These are phyloP conservation scores for Candida coquimbonensis DNA, from an alignment of 805 yeast species.

Conservation along the genomic window DNA sequence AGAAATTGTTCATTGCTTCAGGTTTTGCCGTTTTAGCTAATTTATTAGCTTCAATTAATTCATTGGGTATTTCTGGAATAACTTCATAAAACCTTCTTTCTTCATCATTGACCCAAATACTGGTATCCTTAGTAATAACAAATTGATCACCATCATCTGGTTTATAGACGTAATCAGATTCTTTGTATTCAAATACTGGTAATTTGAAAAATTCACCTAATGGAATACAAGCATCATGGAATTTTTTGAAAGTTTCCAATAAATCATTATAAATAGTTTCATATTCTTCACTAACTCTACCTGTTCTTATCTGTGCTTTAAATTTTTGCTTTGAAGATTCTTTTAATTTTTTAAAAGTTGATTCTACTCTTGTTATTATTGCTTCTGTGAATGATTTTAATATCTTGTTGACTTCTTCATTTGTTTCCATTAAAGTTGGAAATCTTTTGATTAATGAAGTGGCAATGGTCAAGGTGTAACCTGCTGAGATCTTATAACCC, in stretches of 20 bases:
- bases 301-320: constrained; percentile 59
- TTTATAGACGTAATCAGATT: constrained; percentile 20
- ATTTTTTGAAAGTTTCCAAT: constrained; percentile 34
- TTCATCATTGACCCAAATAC: constrained; percentile 60
- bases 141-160: constrained; percentile 20
- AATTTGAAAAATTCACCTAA: constrained; percentile 37
- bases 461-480: constrained; percentile 32
- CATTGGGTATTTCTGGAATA: constrained; percentile 36
- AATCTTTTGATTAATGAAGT: constrained; percentile 45
- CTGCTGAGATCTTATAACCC: constrained; percentile 31
- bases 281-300: constrained; percentile 40
- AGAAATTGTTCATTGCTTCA: constrained; percentile 36
- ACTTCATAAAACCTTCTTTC: constrained; percentile 58
- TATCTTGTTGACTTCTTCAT: constrained; percentile 24
- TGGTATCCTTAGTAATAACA: constrained; percentile 23
- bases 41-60: constrained; percentile 26
- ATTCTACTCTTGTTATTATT: constrained; percentile 30
- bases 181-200: constrained; percentile 30
- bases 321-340: constrained; percentile 35
- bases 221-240: constrained; percentile 34
- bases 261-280: constrained; percentile 29
- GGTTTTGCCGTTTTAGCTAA: constrained; percentile 18
- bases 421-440: constrained; percentile 25
- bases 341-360: constrained; percentile 29
- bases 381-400: constrained; percentile 38